Evolutionary conservation across 495 filamentous ascomycete genomes (phyloP).

Genomic region (Neurospora intermedia): DNA sequence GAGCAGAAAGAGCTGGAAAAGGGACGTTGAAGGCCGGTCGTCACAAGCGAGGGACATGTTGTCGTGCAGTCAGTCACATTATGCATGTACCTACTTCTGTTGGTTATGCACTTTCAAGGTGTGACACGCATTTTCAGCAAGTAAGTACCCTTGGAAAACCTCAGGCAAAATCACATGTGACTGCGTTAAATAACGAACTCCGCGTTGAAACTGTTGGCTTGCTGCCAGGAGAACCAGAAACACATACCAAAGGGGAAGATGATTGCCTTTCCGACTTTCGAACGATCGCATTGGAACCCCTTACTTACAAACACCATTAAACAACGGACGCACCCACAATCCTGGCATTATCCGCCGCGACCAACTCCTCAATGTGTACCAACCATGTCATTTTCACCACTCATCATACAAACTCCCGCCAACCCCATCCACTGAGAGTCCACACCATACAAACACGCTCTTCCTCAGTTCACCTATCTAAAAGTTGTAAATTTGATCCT

Average conservation of each 20-base stretch:
- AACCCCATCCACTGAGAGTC: not conserved
- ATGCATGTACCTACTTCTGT: no score
- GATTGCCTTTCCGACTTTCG: not conserved
- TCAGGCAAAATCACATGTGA: not conserved
- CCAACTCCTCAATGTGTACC: not conserved
- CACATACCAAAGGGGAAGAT: not conserved
- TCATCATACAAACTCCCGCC: not conserved
- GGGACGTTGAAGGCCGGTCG: not conserved
- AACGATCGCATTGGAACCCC: not conserved
- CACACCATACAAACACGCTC: not conserved
- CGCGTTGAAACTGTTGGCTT: not conserved
- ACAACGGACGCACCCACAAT: not conserved
- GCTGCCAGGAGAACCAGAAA: not conserved
- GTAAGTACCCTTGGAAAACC: not conserved
- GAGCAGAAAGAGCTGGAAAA: not conserved
- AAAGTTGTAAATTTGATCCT: conserved; percentile 46
- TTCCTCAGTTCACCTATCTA: conserved; percentile 7
- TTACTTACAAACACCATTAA: not conserved
- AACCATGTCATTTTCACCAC: not conserved
- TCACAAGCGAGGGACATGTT: not conserved
- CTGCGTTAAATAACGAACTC: not conserved
- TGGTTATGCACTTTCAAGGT: no score
- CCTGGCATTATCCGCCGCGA: not conserved
- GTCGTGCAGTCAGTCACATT: no score
- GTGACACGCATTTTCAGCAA: no score